phyloP scores from a whole-genome alignment of 2,329 filamentous ascomycete genomes.

The Xenoacremonium recifei region DNA sequence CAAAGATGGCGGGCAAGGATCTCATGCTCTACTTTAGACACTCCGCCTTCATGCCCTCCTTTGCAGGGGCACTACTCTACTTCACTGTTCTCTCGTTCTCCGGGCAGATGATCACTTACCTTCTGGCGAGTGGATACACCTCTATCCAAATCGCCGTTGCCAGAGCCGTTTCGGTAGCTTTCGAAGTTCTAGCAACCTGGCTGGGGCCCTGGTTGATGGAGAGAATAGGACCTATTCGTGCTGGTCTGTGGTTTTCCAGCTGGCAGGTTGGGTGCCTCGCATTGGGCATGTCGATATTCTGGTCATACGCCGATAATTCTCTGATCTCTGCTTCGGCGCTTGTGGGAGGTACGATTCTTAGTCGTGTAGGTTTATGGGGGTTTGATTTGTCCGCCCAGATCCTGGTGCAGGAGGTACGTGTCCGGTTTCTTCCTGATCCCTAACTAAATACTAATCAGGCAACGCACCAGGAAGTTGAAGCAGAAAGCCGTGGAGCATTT shows the following conservation, averaged over 20 bases:
- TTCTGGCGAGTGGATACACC: conserved; percentile 53
- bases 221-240: conserved; percentile 57
- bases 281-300: conserved; percentile 43
- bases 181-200: conserved; percentile 63
- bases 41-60: conserved; percentile 57
- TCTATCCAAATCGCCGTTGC: conserved; percentile 52
- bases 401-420: conserved; percentile 59
- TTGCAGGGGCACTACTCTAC: conserved; percentile 59
- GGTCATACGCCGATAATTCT: conserved; percentile 22
- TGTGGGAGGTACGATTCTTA: conserved; percentile 50
- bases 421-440: too few species aligned
- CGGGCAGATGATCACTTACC: conserved; percentile 64
- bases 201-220: conserved; percentile 54
- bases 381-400: conserved; percentile 61
- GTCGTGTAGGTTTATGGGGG: conserved; percentile 59
- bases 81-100: conserved; percentile 59
- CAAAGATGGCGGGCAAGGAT: conserved; percentile 13
- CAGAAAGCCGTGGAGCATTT: conserved; percentile 62
- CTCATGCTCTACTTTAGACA: conserved; percentile 49
- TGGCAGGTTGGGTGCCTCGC: conserved; percentile 63
- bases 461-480: conserved; percentile 48
- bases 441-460: conserved; percentile 1
- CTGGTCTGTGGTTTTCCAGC: conserved; percentile 68
- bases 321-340: conserved; percentile 46
- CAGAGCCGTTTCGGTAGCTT: conserved; percentile 49